Conservation (phyloP, 75 land plant species). For the Picea glauca region DNA sequence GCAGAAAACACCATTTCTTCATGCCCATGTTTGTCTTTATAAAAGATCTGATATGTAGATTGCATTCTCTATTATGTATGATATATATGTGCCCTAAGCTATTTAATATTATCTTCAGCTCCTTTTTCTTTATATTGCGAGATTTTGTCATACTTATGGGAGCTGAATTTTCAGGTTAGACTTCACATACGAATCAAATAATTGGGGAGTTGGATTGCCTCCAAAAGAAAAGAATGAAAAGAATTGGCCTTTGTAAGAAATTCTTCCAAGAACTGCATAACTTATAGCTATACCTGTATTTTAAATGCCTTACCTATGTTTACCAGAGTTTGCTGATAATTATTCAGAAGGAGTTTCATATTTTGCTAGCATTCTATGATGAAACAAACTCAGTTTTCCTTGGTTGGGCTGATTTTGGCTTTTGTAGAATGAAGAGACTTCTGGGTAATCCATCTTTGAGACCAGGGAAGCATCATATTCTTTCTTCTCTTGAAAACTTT, state of each 20-base stretch:
- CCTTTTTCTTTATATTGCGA: neutral
- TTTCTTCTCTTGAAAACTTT: slow-evolving; percentile 77
- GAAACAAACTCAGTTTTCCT: neutral
- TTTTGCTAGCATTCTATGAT: neutral
- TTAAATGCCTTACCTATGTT: neutral
- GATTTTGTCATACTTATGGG: neutral
- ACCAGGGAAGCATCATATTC: slow-evolving; percentile 67
- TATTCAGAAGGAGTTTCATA: neutral
- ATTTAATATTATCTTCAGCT: neutral
- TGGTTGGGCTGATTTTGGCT: neutral
- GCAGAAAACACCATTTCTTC: too few species aligned
- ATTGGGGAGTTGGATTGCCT: slow-evolving; percentile 98
- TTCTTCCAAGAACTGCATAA: neutral
- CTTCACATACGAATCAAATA: slow-evolving; percentile 82
- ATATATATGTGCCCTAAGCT: too few species aligned
- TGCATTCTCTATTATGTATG: too few species aligned
- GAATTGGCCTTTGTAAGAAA: slow-evolving; percentile 84
- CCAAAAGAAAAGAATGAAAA: slow-evolving; percentile 82
- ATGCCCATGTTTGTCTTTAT: too few species aligned
- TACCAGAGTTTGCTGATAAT: neutral
- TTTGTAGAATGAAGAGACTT: slow-evolving; percentile 69
- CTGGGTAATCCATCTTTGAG: slow-evolving; percentile 68
- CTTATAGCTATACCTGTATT: neutral
- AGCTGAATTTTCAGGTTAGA: slow-evolving; percentile 60
- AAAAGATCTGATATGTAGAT: too few species aligned